These are phyloP conservation scores for Jacaranda mimosifolia DNA, from an alignment of 257 asterid genomes.

Conservation along the genomic window DNA sequence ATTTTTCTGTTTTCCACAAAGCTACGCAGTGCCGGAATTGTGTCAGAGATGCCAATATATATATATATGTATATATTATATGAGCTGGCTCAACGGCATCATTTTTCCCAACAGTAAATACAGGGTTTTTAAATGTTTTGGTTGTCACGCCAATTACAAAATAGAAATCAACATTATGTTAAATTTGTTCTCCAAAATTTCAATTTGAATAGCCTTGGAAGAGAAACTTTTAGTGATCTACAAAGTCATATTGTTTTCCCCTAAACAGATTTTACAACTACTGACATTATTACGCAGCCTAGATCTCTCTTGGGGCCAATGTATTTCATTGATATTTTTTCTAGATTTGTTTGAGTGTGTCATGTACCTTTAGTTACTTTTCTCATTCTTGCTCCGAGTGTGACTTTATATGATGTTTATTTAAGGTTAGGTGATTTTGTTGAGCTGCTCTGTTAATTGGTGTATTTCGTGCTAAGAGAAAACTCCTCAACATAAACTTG, in stretches of 20 bases:
- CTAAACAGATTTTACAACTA: background rate
- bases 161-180: background rate
- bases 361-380: background rate
- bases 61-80: background rate
- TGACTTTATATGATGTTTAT: conserved; percentile 20
- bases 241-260: conserved; percentile 3
- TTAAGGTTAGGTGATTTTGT: background rate
- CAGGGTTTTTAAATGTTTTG: background rate
- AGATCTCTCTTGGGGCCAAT: background rate
- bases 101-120: background rate
- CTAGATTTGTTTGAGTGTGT: conserved; percentile 19
- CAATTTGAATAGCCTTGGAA: background rate
- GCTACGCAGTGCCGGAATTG: background rate
- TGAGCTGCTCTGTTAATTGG: background rate
- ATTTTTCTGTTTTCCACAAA: background rate
- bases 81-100: conserved; percentile 16
- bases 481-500: background rate
- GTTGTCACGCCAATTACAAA: background rate
- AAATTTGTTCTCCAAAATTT: background rate
- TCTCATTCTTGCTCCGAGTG: background rate
- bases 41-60: background rate
- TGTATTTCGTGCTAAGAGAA: background rate
- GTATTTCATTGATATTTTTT: background rate
- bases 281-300: background rate
- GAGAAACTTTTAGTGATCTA: background rate